Evolutionary conservation across 257 asterid genomes (phyloP).

Genomic region (Solanum paucissectum): DNA sequence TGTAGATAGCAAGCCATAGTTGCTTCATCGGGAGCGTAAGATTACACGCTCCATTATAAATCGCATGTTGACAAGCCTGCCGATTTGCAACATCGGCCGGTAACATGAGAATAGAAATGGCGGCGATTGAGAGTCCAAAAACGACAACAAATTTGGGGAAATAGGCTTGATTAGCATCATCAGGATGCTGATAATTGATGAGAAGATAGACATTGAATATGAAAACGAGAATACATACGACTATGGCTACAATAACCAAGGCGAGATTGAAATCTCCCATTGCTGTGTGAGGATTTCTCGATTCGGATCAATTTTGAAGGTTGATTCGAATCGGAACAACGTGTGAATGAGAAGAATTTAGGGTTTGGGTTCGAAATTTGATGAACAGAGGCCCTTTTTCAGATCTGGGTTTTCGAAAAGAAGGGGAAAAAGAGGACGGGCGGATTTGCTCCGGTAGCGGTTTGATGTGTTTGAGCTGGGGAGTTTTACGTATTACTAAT

Average conservation of each 20-base stretch:
- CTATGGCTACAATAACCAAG: slow-evolving; percentile 76
- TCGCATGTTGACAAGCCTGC: slow-evolving; percentile 91
- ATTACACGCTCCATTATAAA: slow-evolving; percentile 89
- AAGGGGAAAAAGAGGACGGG: not conserved
- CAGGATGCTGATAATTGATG: slow-evolving; percentile 92
- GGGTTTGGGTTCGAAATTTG: slow-evolving; percentile 2
- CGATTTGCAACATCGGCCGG: slow-evolving; percentile 97
- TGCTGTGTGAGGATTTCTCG: slow-evolving; percentile 20
- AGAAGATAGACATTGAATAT: slow-evolving; percentile 67
- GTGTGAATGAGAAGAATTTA: not conserved
- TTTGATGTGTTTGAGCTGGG: not conserved
- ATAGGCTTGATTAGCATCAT: slow-evolving; percentile 94
- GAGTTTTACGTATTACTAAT: not conserved
- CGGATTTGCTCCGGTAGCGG: not conserved
- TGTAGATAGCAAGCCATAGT: slow-evolving; percentile 85
- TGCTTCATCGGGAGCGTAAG: slow-evolving; percentile 96
- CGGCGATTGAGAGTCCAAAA: slow-evolving; percentile 88
- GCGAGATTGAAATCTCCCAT: slow-evolving; percentile 99
- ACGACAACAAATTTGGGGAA: slow-evolving; percentile 95
- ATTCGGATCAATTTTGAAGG: slow-evolving; percentile 16
- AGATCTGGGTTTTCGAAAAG: not conserved
- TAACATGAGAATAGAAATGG: slow-evolving; percentile 89
- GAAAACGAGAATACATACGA: slow-evolving; percentile 75
- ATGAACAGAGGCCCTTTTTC: not conserved
- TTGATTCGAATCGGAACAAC: not conserved